phyloP scores from a whole-genome alignment of 768 basidiomycete species.

The Boletus vermiculosoides region DNA sequence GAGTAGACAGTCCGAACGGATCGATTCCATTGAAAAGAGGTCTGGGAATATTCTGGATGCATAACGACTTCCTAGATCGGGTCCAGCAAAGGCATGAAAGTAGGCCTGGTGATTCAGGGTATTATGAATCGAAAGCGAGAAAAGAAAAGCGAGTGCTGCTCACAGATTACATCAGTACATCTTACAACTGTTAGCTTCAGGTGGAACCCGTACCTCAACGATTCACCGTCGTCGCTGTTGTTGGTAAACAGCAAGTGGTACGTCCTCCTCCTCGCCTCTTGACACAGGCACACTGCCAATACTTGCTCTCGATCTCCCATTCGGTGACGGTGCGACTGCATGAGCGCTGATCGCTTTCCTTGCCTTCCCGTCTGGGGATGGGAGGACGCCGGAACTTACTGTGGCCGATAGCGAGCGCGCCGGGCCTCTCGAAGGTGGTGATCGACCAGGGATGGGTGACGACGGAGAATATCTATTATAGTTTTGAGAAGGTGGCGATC shows the following conservation, averaged over 20 bases:
- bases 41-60: conserved; percentile 28
- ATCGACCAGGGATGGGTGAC: conserved; percentile 23
- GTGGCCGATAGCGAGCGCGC: conserved; percentile 74
- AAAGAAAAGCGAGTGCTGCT: conserved; percentile 3
- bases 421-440: conserved; percentile 40
- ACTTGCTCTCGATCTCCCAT: conserved; percentile 43
- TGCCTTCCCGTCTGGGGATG: conserved; percentile 47
- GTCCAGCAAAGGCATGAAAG: conserved; percentile 6
- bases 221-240: conserved; percentile 60
- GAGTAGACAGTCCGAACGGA: conserved; percentile 22
- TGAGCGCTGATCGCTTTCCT: conserved; percentile 70
- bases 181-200: not conserved
- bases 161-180: conserved; percentile 5
- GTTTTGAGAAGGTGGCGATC: conserved; percentile 52
- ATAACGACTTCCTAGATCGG: conserved; percentile 27
- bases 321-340: conserved; percentile 41
- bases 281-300: conserved; percentile 32
- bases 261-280: conserved; percentile 68
- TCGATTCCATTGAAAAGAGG: conserved; percentile 16
- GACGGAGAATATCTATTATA: conserved; percentile 38
- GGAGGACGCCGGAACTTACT: conserved; percentile 40
- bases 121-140: conserved; percentile 2
- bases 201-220: conserved; percentile 12
- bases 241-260: conserved; percentile 78
- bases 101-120: conserved; percentile 5